Evolutionary conservation across 225 moss, liverwort and hornwort species (phyloP), one percentile per base, ranked within the genome.

Genomic region (Lunularia cruciata): DNA sequence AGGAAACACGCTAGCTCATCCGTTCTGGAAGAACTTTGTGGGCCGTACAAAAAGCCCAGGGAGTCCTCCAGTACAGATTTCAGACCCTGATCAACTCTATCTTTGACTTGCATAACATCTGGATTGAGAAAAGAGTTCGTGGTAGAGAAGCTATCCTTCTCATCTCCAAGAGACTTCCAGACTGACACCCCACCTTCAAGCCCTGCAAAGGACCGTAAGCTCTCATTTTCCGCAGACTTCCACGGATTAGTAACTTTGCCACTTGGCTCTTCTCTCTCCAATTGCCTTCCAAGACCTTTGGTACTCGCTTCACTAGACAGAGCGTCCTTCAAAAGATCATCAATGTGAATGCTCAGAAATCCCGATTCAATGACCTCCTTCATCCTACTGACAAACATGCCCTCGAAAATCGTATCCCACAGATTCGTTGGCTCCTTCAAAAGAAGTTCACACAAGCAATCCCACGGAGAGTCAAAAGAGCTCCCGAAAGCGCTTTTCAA

Each of bases 391-490:
- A 92, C 82, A 76, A 96, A 96, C 61, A 89, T 78, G 39, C 51
- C 68, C 76, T 96, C 95, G 74, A 87, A 90, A 59, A 96, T 72
- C 4, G 73, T 83, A 45, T 92, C 88, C 95, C 95, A 96, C 63
- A 96, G 59, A 73, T 89, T 92, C 30, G 76, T 87, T 0, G 95
- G 90, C 54, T 79, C 83, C 68, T 83, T 86, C 42, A 96, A 72
- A 59, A 96, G 84, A 63, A 96, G 90, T 66, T 88, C 87, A 47
- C 95, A 96, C 0, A 89, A 76, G 76, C 90, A 90, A 49, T 96
- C 88, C 95, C 95, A 96, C 11, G 95, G 88, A 57, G 90, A 90
- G 30, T 96, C 95, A 31, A 92, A 82, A n/a, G 81, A 63, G 51
- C 78, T 83, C 57, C 95, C 95, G 34, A 92, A 96, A 26, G 86